Evolutionary conservation across 768 basidiomycete genomes (phyloP).

Genomic region (Steccherinum ochraceum): DNA sequence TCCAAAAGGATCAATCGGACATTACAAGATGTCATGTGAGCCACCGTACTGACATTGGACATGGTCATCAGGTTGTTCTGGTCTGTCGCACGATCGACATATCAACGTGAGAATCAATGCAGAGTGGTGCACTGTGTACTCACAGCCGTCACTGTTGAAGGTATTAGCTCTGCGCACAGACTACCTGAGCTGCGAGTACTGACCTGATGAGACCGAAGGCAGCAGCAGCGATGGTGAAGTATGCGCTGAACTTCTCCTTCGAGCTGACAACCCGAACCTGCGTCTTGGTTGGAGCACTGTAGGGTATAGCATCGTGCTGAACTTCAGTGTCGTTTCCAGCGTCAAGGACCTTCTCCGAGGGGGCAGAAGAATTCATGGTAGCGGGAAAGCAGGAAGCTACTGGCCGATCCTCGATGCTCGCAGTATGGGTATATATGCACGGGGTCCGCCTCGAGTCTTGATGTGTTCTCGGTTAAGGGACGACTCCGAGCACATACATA

Average conservation of each 20-base stretch:
- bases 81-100: conserved; percentile 29
- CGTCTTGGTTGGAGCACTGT: background rate
- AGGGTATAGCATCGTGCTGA: background rate
- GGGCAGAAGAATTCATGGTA: background rate
- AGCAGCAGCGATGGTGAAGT: conserved; percentile 58
- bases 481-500: no score
- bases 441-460: no score
- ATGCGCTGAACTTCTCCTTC: conserved; percentile 46
- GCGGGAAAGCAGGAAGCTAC: background rate
- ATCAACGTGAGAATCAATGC: background rate
- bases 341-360: background rate
- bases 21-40: conserved; percentile 5
- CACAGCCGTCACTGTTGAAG: conserved; percentile 21
- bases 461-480: no score
- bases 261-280: conserved; percentile 12
- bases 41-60: conserved; percentile 41
- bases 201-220: conserved; percentile 53
- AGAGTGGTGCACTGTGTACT: conserved; percentile 1
- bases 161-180: conserved; percentile 42
- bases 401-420: background rate
- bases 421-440: background rate
- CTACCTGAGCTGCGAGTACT: background rate
- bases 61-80: conserved; percentile 71
- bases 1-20: background rate
- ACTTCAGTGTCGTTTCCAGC: background rate